Conservation (phyloP, 2,329 filamentous ascomycete genomes). For the Diaporthe amygdali region DNA sequence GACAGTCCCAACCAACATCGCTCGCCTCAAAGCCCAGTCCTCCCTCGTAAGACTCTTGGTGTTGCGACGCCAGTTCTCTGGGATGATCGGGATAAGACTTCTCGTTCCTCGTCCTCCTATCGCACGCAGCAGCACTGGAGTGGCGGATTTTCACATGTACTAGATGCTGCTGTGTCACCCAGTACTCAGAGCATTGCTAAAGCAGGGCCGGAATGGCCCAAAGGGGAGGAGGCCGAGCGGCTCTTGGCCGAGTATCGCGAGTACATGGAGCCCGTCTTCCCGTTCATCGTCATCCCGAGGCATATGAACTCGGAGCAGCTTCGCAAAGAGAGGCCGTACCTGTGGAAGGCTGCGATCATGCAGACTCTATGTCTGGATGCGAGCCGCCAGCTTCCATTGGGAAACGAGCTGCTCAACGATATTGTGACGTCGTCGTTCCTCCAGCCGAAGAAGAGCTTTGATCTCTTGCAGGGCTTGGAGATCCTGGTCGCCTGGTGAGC, state of each 20-base stretch:
- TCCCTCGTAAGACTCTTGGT: not conserved
- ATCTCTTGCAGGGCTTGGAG: slow-evolving; percentile 52
- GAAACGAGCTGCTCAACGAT: slow-evolving; percentile 49
- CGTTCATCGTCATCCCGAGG: slow-evolving; percentile 50
- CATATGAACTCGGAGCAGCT: slow-evolving; percentile 43
- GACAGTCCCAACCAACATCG: not conserved
- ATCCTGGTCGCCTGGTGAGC: slow-evolving; percentile 52
- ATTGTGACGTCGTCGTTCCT: slow-evolving; percentile 45
- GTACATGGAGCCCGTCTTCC: slow-evolving; percentile 43
- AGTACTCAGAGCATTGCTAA: not conserved
- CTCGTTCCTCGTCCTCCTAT: not conserved
- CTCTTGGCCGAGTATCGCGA: slow-evolving; percentile 44
- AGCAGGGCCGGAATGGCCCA: slow-evolving; percentile 35
- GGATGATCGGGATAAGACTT: not conserved
- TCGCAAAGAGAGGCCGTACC: slow-evolving; percentile 44
- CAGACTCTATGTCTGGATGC: slow-evolving; percentile 48
- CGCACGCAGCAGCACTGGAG: not conserved
- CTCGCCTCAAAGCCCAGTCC: not conserved
- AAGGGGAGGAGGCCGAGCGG: slow-evolving; percentile 43
- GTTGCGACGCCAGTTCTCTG: not conserved
- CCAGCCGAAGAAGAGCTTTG: slow-evolving; percentile 49
- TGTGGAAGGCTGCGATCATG: slow-evolving; percentile 58
- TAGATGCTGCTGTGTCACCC: not conserved
- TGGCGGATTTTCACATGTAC: not conserved
- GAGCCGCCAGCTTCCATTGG: slow-evolving; percentile 47